Conservation (phyloP, 257 asterid genomes). For the Cinchona pubescens region DNA sequence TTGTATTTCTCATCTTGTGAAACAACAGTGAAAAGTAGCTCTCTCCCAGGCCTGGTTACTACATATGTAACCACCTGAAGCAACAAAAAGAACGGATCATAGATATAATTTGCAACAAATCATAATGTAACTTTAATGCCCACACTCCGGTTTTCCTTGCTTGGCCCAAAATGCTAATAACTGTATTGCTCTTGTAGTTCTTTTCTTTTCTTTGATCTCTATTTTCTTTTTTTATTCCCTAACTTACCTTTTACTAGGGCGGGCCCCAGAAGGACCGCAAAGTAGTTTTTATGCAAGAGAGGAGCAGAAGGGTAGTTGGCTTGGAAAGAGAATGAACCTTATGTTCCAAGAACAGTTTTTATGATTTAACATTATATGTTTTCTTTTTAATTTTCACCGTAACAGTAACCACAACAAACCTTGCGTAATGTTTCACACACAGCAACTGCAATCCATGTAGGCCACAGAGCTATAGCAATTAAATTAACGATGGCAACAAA, state of each 20-base stretch:
- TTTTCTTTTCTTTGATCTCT: too few relatives aligned
- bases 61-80: slow-evolving; percentile 82
- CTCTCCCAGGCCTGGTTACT: slow-evolving; percentile 91
- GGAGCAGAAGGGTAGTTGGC: neutral
- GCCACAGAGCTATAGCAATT: slow-evolving; percentile 83
- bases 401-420: slow-evolving; percentile 41
- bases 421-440: slow-evolving; percentile 82
- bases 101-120: neutral
- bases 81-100: slow-evolving; percentile 9
- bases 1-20: slow-evolving; percentile 95
- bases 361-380: neutral
- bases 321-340: neutral
- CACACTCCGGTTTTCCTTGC: neutral
- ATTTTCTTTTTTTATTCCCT: too few relatives aligned
- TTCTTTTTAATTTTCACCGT: neutral
- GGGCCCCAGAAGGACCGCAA: too few relatives aligned
- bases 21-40: slow-evolving; percentile 89
- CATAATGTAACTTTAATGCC: neutral
- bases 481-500: slow-evolving; percentile 70
- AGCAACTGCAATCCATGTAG: slow-evolving; percentile 92
- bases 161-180: neutral
- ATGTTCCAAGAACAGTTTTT: slow-evolving; percentile 4
- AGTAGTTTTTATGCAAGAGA: neutral
- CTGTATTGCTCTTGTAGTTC: too few relatives aligned
- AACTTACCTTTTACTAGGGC: too few relatives aligned